Base-by-base conservation (phyloP, 108 stramenopile genomes). In the Schizochytrium sp. region DNA sequence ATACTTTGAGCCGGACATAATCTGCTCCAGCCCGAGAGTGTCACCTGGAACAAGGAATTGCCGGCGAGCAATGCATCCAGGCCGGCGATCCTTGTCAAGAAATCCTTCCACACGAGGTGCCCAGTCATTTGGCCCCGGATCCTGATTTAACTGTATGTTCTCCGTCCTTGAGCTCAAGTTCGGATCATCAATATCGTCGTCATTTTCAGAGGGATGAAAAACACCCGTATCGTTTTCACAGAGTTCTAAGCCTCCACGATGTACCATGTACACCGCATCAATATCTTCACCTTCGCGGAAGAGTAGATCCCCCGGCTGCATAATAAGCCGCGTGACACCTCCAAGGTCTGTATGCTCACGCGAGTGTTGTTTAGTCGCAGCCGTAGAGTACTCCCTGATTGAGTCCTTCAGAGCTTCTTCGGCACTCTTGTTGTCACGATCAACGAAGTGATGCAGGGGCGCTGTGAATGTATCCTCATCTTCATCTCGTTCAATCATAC, bases 241-340 rank as follows among this genome's bases (percentile, higher is more conserved):
- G 15, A 83, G 76, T 28, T 83, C 76, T 10, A 83, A 53, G 15
- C 53, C 76, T 10, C 76, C 76, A 5, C 76, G 76, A 2, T 83
- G 76, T 53, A 83, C 76, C 76, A 83, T 83, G 28, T 83, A 83
- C 50, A 83, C 55, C 50, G 76, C 76, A 5, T 83, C 76, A 10
- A 83, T 55, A 40, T 49, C 50, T 10, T 83, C 76, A 7, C 53
- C 76, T 7, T 17, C 53, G 28, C 76, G 76, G 2, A 83, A 83
- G 1, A 83, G 28, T 15, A 55, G 47, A 53, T 83, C 76, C 17
- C 76, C 76, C 0, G 76, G 76, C 28, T 83, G 76, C 53, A 83
- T 10, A 50, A 83, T 49, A 5, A 83, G 47, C 53, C 76, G 76
- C 15, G 50, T 49, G 5, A 83, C 76, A 5, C 76, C 76, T 5